These are phyloP conservation scores for Parsonsia alboflavescens DNA, from an alignment of 257 asterid species.

Conservation along the genomic window DNA sequence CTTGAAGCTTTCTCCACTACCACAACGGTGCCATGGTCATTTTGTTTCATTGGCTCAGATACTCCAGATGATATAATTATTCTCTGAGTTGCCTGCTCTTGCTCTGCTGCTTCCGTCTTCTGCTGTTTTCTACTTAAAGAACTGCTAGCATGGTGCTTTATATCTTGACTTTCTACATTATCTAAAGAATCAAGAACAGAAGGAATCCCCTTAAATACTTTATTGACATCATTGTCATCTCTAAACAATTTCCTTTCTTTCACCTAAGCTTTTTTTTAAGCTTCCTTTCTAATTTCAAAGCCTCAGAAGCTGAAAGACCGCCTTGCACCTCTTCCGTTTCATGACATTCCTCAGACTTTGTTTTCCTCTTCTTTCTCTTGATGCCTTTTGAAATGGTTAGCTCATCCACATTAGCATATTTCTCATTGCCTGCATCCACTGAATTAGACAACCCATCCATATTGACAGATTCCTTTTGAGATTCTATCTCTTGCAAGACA, in stretches of 20 bases:
- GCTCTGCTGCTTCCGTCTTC: conserved; percentile 19
- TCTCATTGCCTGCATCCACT: conserved; percentile 24
- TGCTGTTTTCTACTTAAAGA: conserved; percentile 12
- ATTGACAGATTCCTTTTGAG: conserved; percentile 22
- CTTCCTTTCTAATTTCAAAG: conserved; percentile 50
- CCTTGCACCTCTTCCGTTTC: conserved; percentile 31
- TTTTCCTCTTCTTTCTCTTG: conserved; percentile 30
- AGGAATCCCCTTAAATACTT: conserved; percentile 46
- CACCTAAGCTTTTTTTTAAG: conserved; percentile 68
- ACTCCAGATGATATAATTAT: conserved; percentile 16
- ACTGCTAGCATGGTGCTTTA: conserved; percentile 13
- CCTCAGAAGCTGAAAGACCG: conserved; percentile 33
- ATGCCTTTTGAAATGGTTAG: conserved; percentile 24
- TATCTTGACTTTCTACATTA: conserved; percentile 20
- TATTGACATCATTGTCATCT: conserved; percentile 47
- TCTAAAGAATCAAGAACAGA: conserved; percentile 28
- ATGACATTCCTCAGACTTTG: conserved; percentile 40
- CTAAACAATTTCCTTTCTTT: conserved; percentile 50
- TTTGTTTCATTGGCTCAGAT: conserved; percentile 20
- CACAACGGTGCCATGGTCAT: conserved; percentile 21
- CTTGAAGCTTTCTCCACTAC: conserved; percentile 19
- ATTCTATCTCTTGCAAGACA: conserved; percentile 26
- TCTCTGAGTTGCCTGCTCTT: conserved; percentile 22
- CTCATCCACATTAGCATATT: conserved; percentile 28
- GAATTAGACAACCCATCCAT: conserved; percentile 32